Conservation (phyloP, 148 eudicot species). For the Rhododendron henanense region DNA sequence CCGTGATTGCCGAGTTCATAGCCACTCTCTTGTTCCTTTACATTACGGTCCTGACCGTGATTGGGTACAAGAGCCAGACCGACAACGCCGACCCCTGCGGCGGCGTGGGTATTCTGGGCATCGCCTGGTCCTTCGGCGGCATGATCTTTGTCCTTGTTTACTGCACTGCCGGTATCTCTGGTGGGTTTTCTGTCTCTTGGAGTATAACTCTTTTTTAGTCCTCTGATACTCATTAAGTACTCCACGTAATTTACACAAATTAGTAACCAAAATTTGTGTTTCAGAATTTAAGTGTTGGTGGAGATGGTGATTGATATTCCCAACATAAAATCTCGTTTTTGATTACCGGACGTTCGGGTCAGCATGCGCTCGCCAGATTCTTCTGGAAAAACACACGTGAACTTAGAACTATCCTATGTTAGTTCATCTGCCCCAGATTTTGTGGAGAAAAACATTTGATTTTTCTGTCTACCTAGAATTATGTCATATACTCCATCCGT, state of each 20-base stretch:
- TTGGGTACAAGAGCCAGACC: constrained; percentile 33
- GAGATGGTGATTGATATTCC: background rate
- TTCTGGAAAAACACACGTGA: no score
- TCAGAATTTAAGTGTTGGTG: background rate
- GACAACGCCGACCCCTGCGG: constrained; percentile 15
- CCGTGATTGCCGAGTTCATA: constrained; percentile 25
- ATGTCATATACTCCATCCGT: no score
- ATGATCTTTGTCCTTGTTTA: constrained; percentile 27
- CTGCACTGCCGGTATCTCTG: constrained; percentile 27
- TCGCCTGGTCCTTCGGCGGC: constrained; percentile 28
- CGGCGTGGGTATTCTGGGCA: constrained; percentile 25
- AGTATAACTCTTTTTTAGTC: background rate
- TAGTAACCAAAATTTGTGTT: background rate
- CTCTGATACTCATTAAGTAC: background rate
- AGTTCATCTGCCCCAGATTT: background rate
- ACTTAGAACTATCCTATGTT: background rate
- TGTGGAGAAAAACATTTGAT: background rate
- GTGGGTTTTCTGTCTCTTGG: background rate
- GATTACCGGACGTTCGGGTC: no score
- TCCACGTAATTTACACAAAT: background rate
- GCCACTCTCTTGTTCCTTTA: constrained; percentile 39
- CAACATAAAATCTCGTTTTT: no score
- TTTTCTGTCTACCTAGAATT: background rate
- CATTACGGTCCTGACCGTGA: constrained; percentile 34
- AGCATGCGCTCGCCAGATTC: no score